These are phyloP conservation scores for Leptographium galeiforme DNA, from an alignment of 2,329 filamentous ascomycete genomes.

Conservation along the genomic window DNA sequence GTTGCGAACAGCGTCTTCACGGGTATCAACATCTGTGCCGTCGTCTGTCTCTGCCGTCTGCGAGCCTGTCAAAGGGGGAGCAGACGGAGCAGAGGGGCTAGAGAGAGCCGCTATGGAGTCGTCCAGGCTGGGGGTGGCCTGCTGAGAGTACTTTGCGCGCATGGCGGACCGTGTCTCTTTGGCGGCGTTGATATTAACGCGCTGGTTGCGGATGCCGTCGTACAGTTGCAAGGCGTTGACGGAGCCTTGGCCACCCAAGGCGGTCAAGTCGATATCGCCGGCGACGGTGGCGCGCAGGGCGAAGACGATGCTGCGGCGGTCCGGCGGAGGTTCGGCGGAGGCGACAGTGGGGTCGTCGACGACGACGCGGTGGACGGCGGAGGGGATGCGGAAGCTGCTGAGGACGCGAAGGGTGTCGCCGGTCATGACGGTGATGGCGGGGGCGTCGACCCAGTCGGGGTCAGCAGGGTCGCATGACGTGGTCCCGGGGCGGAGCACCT, in stretches of 20 bases:
- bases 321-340: neutral
- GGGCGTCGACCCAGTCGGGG: conserved; percentile 9
- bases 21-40: neutral
- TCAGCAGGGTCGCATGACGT: neutral
- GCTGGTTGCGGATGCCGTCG: conserved; percentile 7
- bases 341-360: neutral
- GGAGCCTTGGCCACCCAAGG: conserved; percentile 7
- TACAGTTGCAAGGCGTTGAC: conserved; percentile 8
- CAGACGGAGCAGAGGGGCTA: too few relatives aligned
- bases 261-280: conserved; percentile 7
- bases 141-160: conserved; percentile 1
- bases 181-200: conserved; percentile 12
- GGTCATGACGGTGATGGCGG: conserved; percentile 10
- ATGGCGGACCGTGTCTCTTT: conserved; percentile 7
- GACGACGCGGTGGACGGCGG: conserved; percentile 12
- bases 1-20: too few relatives aligned
- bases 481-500: conserved; percentile 4
- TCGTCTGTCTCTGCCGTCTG: neutral
- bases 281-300: conserved; percentile 11
- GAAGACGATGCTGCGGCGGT: conserved; percentile 13
- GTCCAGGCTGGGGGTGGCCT: too few relatives aligned
- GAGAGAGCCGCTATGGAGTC: neutral
- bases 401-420: conserved; percentile 11
- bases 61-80: too few relatives aligned
- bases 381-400: conserved; percentile 8